Conservation (phyloP, 2,329 filamentous ascomycete species). For the Xylariaceae sp. region DNA sequence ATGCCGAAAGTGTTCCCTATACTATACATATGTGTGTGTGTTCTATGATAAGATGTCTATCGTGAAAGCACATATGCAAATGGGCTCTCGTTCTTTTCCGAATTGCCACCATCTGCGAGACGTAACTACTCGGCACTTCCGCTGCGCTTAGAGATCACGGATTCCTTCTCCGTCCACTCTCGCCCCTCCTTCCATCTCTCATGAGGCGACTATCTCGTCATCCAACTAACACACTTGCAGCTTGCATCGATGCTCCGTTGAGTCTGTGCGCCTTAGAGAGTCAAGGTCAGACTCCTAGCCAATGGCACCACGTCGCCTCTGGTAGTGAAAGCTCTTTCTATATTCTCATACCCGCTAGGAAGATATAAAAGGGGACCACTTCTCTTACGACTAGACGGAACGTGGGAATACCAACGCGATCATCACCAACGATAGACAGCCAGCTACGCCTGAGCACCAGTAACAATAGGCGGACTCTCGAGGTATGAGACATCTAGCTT, state of each 20-base stretch:
- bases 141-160: constrained; percentile 7
- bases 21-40: too few species aligned
- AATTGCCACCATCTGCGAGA: not conserved
- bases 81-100: too few species aligned
- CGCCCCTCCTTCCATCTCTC: constrained; percentile 6
- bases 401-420: not conserved
- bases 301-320: not conserved
- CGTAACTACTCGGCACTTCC: not conserved
- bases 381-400: too few species aligned
- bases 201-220: not conserved
- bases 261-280: not conserved
- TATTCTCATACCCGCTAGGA: not conserved
- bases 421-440: too few species aligned
- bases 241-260: not conserved
- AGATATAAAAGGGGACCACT: too few species aligned
- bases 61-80: too few species aligned
- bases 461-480: not conserved
- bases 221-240: not conserved
- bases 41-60: too few species aligned
- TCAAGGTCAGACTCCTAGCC: not conserved
- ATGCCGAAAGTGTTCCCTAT: too few species aligned
- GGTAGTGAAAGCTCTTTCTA: not conserved
- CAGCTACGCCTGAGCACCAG: not conserved
- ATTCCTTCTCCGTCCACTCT: constrained; percentile 8
- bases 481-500: constrained; percentile 2